Base-by-base conservation (phyloP, 225 moss, liverwort and hornwort species). In the Rhytidiadelphus loreus region DNA sequence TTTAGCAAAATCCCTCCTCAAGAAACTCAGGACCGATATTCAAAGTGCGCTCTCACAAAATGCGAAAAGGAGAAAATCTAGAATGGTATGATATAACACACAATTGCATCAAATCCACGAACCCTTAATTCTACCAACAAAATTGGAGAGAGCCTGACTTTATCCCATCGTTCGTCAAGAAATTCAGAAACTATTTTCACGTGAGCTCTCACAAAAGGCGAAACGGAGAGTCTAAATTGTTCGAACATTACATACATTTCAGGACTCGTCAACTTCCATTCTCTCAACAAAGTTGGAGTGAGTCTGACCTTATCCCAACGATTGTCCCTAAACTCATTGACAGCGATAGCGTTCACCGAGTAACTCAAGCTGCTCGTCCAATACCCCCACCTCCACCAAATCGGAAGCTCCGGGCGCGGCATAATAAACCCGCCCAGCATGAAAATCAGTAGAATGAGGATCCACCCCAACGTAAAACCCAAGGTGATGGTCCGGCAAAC, bases 321-420 rank as follows among this genome's bases (percentile, higher is more conserved):
- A 1, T 95, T 74, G 55, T 94, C 91, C 0, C 89, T 91, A 76
- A 93, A 95, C 89, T 97, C 97, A 76, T 93, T 93, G 6, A 94
- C 92, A 66, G 84, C 57, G 62, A 95, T 86, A 5, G 89, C 85
- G 63, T 94, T 93, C 35, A 92, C 90, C 16, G 91, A 87, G 53
- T 95, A 97, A 65, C 95, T 91, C 83, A 96, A 48, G 41, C 93
- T 95, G 39, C 95, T 93, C 11, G 91, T 57, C 97, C 96, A 96
- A 73, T 95, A 97, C 7, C 93, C 97, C 95, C 96, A 97, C 20
- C 95, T 90, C 95, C 95, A 96, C 97, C 97, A 97, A 53, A 90
- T 57, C 18, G 95, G 94, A 39, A 95, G 77, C 48, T 84, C 26
- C 3, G 91, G 88, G n/a, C 78, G 89, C 30, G 95, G 95, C 68